Conservation (phyloP, 2,329 filamentous ascomycete genomes). For the Beauveria pseudobassiana region DNA sequence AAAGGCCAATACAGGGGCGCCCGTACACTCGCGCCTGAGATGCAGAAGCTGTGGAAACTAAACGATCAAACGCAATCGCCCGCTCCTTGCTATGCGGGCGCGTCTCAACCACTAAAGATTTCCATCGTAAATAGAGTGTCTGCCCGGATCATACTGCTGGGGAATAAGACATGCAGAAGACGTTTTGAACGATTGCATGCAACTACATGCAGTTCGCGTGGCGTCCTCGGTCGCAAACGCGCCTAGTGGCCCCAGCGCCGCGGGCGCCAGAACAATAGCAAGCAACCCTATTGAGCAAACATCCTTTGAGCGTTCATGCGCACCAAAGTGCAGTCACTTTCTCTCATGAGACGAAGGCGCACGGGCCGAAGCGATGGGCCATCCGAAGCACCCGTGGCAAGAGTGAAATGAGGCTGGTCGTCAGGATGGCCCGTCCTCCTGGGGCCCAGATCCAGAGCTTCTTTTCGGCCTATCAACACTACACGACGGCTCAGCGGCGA, state of each 20-base stretch:
- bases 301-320: neutral
- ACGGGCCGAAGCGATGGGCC: neutral
- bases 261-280: conserved; percentile 7
- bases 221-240: too few relatives aligned
- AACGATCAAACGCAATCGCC: too few relatives aligned
- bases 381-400: neutral
- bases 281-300: conserved; percentile 7
- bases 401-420: neutral
- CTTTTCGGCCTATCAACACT: neutral
- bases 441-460: neutral
- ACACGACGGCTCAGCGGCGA: neutral
- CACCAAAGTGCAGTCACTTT: neutral
- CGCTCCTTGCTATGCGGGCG: too few relatives aligned
- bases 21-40: too few relatives aligned
- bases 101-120: too few relatives aligned
- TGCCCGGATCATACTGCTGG: too few relatives aligned
- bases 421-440: neutral
- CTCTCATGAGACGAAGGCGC: neutral
- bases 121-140: too few relatives aligned
- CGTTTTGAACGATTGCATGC: too few relatives aligned
- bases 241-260: neutral
- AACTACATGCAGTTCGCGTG: neutral
- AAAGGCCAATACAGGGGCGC: too few relatives aligned
- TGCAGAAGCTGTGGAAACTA: too few relatives aligned
- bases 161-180: too few relatives aligned